Evolutionary conservation across 2,329 filamentous ascomycete genomes (phyloP).

Genomic region (Fusarium sp.): DNA sequence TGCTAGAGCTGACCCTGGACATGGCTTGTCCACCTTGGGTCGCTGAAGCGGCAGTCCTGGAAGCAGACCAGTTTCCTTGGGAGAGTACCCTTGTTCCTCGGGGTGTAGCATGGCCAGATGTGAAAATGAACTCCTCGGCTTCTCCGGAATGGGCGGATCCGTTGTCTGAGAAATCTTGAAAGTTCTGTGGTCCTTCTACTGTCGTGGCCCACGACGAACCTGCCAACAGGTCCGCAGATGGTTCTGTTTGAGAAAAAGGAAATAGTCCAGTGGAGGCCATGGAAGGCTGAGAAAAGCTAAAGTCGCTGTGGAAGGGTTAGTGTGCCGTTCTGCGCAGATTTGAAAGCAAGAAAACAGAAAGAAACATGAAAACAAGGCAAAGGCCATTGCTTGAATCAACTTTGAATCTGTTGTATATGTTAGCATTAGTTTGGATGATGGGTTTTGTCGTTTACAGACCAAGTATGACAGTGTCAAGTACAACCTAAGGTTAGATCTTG

Average conservation of each 20-base stretch:
- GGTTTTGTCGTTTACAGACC: conserved; percentile 42
- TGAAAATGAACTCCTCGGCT: conserved; percentile 65
- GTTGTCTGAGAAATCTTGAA: conserved; percentile 63
- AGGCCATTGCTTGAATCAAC: conserved; percentile 60
- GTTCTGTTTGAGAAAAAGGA: conserved; percentile 70
- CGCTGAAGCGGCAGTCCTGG: conserved; percentile 50
- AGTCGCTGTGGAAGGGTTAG: conserved; percentile 67
- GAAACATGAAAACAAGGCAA: conserved; percentile 44
- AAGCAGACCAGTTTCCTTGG: conserved; percentile 58
- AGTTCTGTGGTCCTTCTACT: conserved; percentile 71
- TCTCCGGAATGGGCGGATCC: conserved; percentile 64
- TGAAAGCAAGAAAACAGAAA: conserved; percentile 48
- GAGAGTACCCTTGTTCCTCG: conserved; percentile 59
- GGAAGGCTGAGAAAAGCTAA: conserved; percentile 65
- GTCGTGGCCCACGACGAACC: conserved; percentile 67
- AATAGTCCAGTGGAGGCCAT: conserved; percentile 63
- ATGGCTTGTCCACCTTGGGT: conserved; percentile 52
- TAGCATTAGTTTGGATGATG: conserved; percentile 39
- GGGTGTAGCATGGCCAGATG: conserved; percentile 66
- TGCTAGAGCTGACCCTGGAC: conserved; percentile 54
- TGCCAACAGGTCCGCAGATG: conserved; percentile 65
- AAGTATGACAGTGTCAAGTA: conserved; percentile 36
- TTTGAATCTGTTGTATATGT: conserved; percentile 62
- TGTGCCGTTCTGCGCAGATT: conserved; percentile 63
- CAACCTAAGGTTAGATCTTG: conserved; percentile 27